These are phyloP conservation scores for Extremus antarcticus DNA, from an alignment of 495 filamentous ascomycete genomes.

Conservation along the genomic window DNA sequence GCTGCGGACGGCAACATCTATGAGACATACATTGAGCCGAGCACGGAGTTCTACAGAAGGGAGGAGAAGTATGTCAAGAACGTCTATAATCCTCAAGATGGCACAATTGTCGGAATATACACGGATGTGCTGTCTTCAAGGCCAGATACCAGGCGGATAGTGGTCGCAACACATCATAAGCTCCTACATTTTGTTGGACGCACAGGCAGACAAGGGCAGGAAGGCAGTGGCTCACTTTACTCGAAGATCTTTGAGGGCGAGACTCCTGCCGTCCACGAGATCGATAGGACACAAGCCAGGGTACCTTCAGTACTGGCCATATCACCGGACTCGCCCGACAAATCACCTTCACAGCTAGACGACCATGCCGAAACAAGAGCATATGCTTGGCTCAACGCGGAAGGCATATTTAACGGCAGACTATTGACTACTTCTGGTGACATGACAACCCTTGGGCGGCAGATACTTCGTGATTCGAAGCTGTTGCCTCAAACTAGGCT, in stretches of 20 bases:
- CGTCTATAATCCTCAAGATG: slow-evolving; percentile 69
- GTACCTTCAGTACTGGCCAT: slow-evolving; percentile 56
- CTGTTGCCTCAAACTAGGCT: slow-evolving; percentile 63
- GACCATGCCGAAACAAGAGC: slow-evolving; percentile 47
- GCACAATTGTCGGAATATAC: slow-evolving; percentile 69
- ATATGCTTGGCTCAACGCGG: slow-evolving; percentile 81
- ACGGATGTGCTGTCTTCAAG: slow-evolving; percentile 57
- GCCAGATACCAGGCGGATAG: slow-evolving; percentile 58
- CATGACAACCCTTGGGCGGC: slow-evolving; percentile 48
- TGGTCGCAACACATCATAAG: slow-evolving; percentile 64
- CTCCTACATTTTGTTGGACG: slow-evolving; percentile 71
- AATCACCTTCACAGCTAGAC: slow-evolving; percentile 28
- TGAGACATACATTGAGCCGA: slow-evolving; percentile 89
- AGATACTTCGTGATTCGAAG: slow-evolving; percentile 58
- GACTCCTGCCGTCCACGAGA: slow-evolving; percentile 60
- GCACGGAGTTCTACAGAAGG: slow-evolving; percentile 83
- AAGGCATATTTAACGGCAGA: slow-evolving; percentile 80
- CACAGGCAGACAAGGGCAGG: slow-evolving; percentile 58
- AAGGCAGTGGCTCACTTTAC: slow-evolving; percentile 74
- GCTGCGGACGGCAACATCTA: slow-evolving; percentile 88
- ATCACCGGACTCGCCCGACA: slow-evolving; percentile 59
- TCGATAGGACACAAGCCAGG: slow-evolving; percentile 23
- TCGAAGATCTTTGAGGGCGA: slow-evolving; percentile 80
- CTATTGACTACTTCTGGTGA: slow-evolving; percentile 42
- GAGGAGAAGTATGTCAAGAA: slow-evolving; percentile 84